Base-by-base conservation (phyloP, 495 filamentous ascomycete species). In the Neurospora sp. region DNA sequence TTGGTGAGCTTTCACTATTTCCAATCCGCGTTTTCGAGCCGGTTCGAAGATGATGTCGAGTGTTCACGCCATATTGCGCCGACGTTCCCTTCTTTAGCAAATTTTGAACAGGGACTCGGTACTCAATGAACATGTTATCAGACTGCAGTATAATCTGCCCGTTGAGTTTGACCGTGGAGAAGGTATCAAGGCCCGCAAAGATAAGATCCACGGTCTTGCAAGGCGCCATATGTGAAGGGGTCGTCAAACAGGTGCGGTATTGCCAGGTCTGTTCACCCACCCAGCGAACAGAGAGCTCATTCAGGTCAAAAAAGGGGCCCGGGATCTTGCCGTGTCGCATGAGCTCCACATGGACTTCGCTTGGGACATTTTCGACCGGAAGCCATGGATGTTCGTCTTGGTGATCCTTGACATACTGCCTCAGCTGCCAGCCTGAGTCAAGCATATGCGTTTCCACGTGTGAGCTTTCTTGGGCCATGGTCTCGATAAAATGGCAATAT, bases 161-260 rank as follows among this genome's bases (percentile, higher is more conserved):
- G 74, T 94, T 90, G 11, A 94, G 82, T n/a, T 79, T 84, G 11
- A 93, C 91, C 0, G 83, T 87, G 4, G 90, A 90, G 82, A 89
- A 92, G 0, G 91, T 94, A 75, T 94, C 92, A 28, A 94, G 80
- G 0, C 92, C 92, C 70, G 92, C 89, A 74, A 94, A 93, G 38
- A 88, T 87, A 34, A 94, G 77, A 19, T 88, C 86, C 9, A 86
- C 82, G 38, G 76, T 82, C 19, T 72, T 71, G 3, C 34, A 31
- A 17, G 15, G 17, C 39, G 39, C 39, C 15, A 17, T 40, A 40
- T 40, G 39, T 40, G 13, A 40, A 10, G 90, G 89, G 36, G 77
- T 79, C 9, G 77, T 36, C 42, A 87, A 85, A 2, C 70, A 74
- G 17, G 79, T 80, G 34, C 77, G 79, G 75, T 88, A 88, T 0